Percentiles rank a stretch among this genome's conserved stretches.
Conservation (phyloP, 208 protist genomes). For the Wallacemonas sp. region DNA sequence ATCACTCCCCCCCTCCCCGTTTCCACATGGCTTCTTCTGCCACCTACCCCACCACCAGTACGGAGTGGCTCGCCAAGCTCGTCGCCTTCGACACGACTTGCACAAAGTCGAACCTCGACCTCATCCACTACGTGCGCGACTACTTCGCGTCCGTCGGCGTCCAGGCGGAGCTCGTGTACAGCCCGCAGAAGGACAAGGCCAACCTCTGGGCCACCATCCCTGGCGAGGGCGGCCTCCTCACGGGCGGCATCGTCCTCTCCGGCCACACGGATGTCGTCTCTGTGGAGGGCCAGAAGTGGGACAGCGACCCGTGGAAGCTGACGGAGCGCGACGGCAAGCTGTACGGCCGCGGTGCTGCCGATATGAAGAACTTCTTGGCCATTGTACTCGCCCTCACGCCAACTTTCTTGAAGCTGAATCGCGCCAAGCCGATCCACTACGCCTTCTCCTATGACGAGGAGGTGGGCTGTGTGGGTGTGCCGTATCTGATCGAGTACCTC, state of each 20-base stretch:
- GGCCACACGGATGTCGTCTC: conserved; percentile 72
- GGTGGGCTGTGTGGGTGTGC: conserved; percentile 34
- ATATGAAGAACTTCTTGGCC: conserved; percentile 66
- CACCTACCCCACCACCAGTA: conserved; percentile 9
- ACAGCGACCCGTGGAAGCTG: conserved; percentile 49
- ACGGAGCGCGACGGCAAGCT: conserved; percentile 50
- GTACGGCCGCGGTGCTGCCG: conserved; percentile 48
- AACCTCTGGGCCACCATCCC: conserved; percentile 62
- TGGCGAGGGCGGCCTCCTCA: conserved; percentile 26
- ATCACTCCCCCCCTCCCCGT: too few species aligned
- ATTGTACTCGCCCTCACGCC: conserved; percentile 39
- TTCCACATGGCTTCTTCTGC: too few species aligned
- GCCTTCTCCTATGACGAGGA: too few species aligned
- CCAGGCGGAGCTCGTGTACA: conserved; percentile 34
- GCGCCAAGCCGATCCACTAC: conserved; percentile 45
- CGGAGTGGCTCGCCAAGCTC: conserved; percentile 49
- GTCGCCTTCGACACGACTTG: conserved; percentile 60
- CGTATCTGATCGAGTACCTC: conserved; percentile 29
- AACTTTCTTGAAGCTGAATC: conserved; percentile 37
- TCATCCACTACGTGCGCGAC: conserved; percentile 36
- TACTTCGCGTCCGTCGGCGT: conserved; percentile 36
- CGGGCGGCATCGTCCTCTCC: conserved; percentile 48
- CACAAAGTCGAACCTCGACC: conserved; percentile 46
- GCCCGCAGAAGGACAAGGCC: conserved; percentile 35
- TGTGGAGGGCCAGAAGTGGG: too few species aligned